Conservation (phyloP, 495 filamentous ascomycete genomes). For the Penicillium pancosmium region DNA sequence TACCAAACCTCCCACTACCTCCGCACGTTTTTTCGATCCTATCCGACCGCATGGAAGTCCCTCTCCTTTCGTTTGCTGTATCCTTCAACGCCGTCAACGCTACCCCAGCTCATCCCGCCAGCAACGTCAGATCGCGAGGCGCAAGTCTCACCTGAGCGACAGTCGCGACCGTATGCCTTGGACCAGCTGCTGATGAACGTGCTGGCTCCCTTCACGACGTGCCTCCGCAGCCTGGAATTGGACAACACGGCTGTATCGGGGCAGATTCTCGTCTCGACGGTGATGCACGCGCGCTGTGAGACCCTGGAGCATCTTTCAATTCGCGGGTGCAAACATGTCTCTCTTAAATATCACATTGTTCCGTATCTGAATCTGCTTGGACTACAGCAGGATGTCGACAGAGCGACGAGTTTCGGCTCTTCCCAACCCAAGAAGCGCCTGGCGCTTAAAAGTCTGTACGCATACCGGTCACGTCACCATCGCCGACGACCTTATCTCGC, state of each 20-base stretch:
- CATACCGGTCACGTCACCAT: conserved; percentile 64
- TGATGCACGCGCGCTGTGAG: conserved; percentile 54
- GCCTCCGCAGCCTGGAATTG: conserved; percentile 58
- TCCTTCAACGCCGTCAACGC: conserved; percentile 43
- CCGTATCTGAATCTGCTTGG: conserved; percentile 57
- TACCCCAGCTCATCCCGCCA: conserved; percentile 37
- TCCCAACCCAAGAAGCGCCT: conserved; percentile 42
- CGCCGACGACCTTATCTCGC: conserved; percentile 61
- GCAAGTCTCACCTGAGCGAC: conserved; percentile 31
- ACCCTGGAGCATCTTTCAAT: conserved; percentile 62
- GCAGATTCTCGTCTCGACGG: conserved; percentile 54
- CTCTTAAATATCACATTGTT: conserved; percentile 65
- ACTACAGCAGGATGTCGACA: conserved; percentile 48
- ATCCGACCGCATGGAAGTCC: conserved; percentile 63
- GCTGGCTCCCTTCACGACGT: conserved; percentile 56
- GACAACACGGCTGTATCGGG: conserved; percentile 65
- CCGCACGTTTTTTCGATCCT: conserved; percentile 55
- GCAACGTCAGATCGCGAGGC: conserved; percentile 38
- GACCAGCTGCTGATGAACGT: conserved; percentile 60
- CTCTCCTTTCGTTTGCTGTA: conserved; percentile 60
- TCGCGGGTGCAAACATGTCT: conserved; percentile 67
- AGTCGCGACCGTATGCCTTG: conserved; percentile 58
- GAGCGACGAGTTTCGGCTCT: conserved; percentile 38
- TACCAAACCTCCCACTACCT: conserved; percentile 60
- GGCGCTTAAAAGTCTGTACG: conserved; percentile 62